Conservation (phyloP, 148 eudicot species). For the Simmondsia chinensis region DNA sequence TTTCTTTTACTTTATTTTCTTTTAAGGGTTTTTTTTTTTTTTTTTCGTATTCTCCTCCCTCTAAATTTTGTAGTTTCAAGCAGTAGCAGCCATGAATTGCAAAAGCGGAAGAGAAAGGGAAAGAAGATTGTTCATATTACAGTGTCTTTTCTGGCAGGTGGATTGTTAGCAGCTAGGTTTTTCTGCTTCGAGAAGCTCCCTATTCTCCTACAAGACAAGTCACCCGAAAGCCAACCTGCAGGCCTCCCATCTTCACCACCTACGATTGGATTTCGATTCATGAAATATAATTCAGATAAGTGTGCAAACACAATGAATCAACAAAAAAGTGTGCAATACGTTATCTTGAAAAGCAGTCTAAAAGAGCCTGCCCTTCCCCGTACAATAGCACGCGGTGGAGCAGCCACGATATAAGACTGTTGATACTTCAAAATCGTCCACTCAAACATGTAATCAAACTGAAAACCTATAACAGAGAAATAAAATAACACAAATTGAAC, state of each 20-base stretch:
- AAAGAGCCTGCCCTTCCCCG: conserved; percentile 15
- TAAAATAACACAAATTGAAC: background rate
- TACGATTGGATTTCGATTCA: conserved; percentile 9
- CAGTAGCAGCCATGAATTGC: too few species aligned
- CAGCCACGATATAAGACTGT: conserved; percentile 70
- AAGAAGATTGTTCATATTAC: conserved; percentile 17
- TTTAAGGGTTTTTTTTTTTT: too few species aligned
- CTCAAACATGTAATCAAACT: conserved; percentile 64
- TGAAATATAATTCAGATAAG: too few species aligned
- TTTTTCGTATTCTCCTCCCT: too few species aligned
- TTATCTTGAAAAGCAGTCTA: background rate
- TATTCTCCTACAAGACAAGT: conserved; percentile 50
- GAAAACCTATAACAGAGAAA: conserved; percentile 55
- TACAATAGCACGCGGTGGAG: conserved; percentile 77
- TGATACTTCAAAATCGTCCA: conserved; percentile 66
- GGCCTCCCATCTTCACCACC: conserved; percentile 63
- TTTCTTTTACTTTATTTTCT: too few species aligned
- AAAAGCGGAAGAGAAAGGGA: background rate
- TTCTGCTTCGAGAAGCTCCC: conserved; percentile 55
- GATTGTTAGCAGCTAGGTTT: conserved; percentile 41
- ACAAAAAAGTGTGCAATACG: background rate
- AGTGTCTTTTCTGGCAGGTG: conserved; percentile 28
- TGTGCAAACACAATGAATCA: conserved; percentile 17
- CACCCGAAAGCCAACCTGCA: conserved; percentile 49
- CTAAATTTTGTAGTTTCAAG: too few species aligned